phyloP scores from a whole-genome alignment of 169 alveolate species.

The Plasmodium sp. region DNA sequence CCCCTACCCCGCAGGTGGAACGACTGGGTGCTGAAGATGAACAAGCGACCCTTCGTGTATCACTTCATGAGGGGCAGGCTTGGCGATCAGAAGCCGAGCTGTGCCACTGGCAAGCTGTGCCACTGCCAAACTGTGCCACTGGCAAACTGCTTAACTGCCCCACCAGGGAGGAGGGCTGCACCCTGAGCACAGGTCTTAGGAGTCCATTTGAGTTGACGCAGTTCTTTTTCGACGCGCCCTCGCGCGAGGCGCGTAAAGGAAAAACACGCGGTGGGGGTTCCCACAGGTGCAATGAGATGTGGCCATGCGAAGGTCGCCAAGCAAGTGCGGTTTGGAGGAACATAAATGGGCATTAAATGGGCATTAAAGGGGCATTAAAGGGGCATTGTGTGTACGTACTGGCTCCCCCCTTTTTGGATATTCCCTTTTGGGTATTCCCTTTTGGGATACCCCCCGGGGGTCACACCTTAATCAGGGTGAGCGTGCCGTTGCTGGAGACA shows the following conservation, averaged over 20 bases:
- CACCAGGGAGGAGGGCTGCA: background rate
- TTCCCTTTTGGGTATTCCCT: too few relatives aligned
- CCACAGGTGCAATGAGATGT: background rate
- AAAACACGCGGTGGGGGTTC: background rate
- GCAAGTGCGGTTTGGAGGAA: background rate
- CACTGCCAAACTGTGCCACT: background rate
- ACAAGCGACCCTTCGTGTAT: constrained; percentile 29
- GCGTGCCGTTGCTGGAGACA: constrained; percentile 49
- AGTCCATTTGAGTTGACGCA: background rate
- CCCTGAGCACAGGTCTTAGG: background rate
- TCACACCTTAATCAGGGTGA: constrained; percentile 18
- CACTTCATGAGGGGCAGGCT: constrained; percentile 29
- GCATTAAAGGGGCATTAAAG: too few relatives aligned
- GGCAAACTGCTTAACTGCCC: background rate
- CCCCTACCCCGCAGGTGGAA: constrained; percentile 15
- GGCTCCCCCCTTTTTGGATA: background rate
- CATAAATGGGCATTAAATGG: too few relatives aligned
- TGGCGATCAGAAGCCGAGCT: background rate
- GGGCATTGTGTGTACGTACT: background rate
- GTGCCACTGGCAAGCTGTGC: background rate
- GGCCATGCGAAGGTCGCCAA: background rate
- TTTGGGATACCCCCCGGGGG: background rate
- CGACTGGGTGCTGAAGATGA: constrained; percentile 49
- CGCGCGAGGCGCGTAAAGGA: background rate
- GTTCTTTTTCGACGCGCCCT: background rate